Percentiles rank a stretch among this genome's conserved stretches.
These are phyloP conservation scores for Echria macrotheca DNA, from an alignment of 495 filamentous ascomycete species.

Conservation along the genomic window DNA sequence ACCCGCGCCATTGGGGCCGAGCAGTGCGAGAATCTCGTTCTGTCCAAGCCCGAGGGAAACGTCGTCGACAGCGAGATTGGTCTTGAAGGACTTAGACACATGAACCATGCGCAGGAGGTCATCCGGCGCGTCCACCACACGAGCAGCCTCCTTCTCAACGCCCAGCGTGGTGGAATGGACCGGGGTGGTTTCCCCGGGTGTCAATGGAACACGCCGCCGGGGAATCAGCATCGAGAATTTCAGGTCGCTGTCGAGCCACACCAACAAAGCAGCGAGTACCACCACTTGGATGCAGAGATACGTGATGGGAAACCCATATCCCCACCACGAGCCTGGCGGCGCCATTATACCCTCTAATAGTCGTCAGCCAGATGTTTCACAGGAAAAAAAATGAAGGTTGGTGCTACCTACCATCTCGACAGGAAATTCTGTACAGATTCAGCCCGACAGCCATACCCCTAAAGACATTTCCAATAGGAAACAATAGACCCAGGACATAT, in stretches of 20 bases:
- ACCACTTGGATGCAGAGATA: conserved; percentile 65
- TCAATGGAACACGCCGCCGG: background rate
- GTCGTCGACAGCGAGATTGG: conserved; percentile 63
- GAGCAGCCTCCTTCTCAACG: conserved; percentile 30
- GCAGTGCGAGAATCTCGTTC: conserved; percentile 72
- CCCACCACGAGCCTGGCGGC: conserved; percentile 59
- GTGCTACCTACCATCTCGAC: conserved; percentile 54
- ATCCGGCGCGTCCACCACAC: conserved; percentile 31
- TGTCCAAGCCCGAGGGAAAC: conserved; percentile 69
- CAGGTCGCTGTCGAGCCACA: conserved; percentile 66
- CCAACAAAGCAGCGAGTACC: conserved; percentile 55
- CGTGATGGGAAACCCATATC: conserved; percentile 70
- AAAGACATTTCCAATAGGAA: conserved; percentile 62
- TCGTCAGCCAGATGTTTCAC: too few relatives aligned
- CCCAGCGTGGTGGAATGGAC: conserved; percentile 18
- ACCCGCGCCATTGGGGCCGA: conserved; percentile 81
- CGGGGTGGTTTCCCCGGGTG: background rate
- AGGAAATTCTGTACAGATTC: conserved; percentile 66
- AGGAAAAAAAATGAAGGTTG: too few relatives aligned
- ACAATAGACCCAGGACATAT: conserved; percentile 55
- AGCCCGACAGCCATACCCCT: conserved; percentile 63
- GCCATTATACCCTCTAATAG: conserved; percentile 49
- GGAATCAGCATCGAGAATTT: conserved; percentile 15
- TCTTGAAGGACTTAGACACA: conserved; percentile 68
- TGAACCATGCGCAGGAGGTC: conserved; percentile 70